phyloP scores from a whole-genome alignment of 768 basidiomycete species.

The Lactifluus hygrophoroides region DNA sequence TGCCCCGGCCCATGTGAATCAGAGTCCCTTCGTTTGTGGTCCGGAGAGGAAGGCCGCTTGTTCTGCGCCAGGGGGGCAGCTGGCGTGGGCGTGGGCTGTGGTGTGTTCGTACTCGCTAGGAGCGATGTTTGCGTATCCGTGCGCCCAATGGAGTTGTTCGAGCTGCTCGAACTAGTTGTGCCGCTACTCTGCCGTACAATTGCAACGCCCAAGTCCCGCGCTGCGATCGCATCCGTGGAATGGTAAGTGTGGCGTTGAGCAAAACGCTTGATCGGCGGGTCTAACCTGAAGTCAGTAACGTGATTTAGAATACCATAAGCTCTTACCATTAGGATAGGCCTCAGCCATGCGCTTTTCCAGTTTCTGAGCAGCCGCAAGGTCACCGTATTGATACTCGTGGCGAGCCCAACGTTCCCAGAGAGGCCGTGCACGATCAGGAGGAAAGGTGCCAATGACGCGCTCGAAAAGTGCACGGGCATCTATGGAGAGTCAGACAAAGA shows the following conservation, averaged over 20 bases:
- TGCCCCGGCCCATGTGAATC: slow-evolving; percentile 35
- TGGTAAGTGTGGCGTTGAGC: slow-evolving; percentile 80
- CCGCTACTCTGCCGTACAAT: slow-evolving; percentile 30
- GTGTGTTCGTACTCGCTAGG: slow-evolving; percentile 23
- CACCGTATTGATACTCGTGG: slow-evolving; percentile 95
- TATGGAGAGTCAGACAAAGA: slow-evolving; percentile 28
- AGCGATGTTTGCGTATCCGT: slow-evolving; percentile 19
- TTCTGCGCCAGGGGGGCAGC: slow-evolving; percentile 25
- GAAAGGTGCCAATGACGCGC: slow-evolving; percentile 69
- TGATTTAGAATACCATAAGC: neutral
- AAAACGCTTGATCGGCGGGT: slow-evolving; percentile 84
- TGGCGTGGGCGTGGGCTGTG: slow-evolving; percentile 32
- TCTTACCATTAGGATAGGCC: slow-evolving; percentile 72
- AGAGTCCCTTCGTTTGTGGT: slow-evolving; percentile 34
- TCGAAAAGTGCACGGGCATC: slow-evolving; percentile 97
- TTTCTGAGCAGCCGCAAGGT: slow-evolving; percentile 78
- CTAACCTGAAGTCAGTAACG: slow-evolving; percentile 33
- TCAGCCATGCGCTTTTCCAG: slow-evolving; percentile 86
- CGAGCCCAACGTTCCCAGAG: slow-evolving; percentile 96
- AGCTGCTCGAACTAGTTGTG: slow-evolving; percentile 15
- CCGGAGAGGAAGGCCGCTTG: slow-evolving; percentile 28
- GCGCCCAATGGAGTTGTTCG: slow-evolving; percentile 17
- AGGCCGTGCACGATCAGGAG: slow-evolving; percentile 68
- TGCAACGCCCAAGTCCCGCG: slow-evolving; percentile 80
- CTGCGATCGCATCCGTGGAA: slow-evolving; percentile 81